Evolutionary conservation across 352 stramenopile species (phyloP).

Genomic region (Globisporangium polare): DNA sequence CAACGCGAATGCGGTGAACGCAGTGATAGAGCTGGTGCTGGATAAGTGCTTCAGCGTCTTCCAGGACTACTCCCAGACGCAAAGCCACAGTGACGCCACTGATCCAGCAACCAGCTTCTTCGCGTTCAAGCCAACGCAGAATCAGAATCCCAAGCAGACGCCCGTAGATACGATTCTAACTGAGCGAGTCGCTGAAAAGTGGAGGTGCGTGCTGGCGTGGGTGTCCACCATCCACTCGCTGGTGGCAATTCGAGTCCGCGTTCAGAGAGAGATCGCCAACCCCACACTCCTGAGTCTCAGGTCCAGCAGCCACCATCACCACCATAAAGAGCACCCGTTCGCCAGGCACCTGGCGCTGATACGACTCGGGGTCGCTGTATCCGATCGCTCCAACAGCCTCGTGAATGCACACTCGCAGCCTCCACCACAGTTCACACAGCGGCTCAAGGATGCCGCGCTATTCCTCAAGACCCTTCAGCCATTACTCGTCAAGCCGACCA

Average conservation of each 20-base stretch:
- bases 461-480: conserved; percentile 45
- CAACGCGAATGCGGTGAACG: not conserved
- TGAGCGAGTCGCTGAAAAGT: conserved; percentile 18
- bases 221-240: conserved; percentile 21
- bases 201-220: conserved; percentile 25
- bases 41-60: conserved; percentile 48
- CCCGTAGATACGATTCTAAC: conserved; percentile 16
- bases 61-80: conserved; percentile 34
- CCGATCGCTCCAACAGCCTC: not conserved
- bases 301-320: not conserved
- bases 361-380: conserved; percentile 26
- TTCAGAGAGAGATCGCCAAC: conserved; percentile 41
- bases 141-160: not conserved
- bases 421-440: conserved; percentile 11
- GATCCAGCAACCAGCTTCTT: conserved; percentile 47
- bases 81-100: conserved; percentile 18
- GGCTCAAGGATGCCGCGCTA: conserved; percentile 31
- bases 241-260: conserved; percentile 15
- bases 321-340: conserved; percentile 32
- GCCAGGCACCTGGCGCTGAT: conserved; percentile 37
- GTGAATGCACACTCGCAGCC: conserved; percentile 6
- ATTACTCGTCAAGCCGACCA: conserved; percentile 51
- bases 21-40: conserved; percentile 23
- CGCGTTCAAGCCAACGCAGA: conserved; percentile 32
- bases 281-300: conserved; percentile 18